Evolutionary conservation across 2,329 filamentous ascomycete genomes (phyloP).

Genomic region (Xenoacremonium recifei): DNA sequence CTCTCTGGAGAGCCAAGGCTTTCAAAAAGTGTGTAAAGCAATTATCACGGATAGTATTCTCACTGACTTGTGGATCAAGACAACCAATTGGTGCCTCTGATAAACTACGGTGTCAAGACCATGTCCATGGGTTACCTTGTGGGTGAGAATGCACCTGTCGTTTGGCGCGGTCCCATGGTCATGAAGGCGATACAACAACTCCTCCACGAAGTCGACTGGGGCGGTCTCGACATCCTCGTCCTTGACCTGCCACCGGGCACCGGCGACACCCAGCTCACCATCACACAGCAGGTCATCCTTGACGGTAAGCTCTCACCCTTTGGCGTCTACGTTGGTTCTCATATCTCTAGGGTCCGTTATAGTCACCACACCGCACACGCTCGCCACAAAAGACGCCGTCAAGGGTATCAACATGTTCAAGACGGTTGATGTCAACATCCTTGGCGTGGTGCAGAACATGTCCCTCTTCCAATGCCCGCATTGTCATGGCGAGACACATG

Average conservation of each 20-base stretch:
- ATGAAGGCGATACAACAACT: slow-evolving; percentile 97
- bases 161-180: slow-evolving; percentile 96
- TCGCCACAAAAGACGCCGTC: slow-evolving; percentile 87
- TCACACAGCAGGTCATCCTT: slow-evolving; percentile 89
- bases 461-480: slow-evolving; percentile 77
- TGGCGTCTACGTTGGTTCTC: neutral
- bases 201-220: slow-evolving; percentile 94
- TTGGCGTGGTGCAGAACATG: slow-evolving; percentile 94
- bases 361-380: slow-evolving; percentile 89
- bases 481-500: slow-evolving; percentile 70
- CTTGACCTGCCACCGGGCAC: slow-evolving; percentile 92
- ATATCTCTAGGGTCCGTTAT: slow-evolving; percentile 66
- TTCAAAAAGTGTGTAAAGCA: slow-evolving; percentile 58
- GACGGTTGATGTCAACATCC: slow-evolving; percentile 74
- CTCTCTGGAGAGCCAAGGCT: slow-evolving; percentile 76
- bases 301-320: slow-evolving; percentile 56
- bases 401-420: slow-evolving; percentile 93
- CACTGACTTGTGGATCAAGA: no score
- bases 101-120: slow-evolving; percentile 92
- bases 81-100: slow-evolving; percentile 81
- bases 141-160: slow-evolving; percentile 75
- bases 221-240: slow-evolving; percentile 80
- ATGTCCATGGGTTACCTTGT: slow-evolving; percentile 99
- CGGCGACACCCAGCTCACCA: slow-evolving; percentile 94
- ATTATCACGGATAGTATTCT: no score